Evolutionary conservation across 164 flowering plant species (phyloP).

Genomic region (Akebia trifoliata): DNA sequence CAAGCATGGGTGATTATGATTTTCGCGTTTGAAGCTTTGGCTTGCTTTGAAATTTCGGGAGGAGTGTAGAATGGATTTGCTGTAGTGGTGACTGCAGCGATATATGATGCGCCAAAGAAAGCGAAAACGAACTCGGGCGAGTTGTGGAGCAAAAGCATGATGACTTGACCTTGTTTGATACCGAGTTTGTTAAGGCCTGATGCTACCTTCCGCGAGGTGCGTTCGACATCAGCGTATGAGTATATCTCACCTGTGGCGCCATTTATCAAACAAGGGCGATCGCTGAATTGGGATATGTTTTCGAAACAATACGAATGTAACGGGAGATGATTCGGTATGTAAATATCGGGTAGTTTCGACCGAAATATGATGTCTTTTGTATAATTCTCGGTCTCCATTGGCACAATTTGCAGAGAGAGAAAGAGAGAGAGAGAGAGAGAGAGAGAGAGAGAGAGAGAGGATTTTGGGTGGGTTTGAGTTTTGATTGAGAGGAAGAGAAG

Average conservation of each 20-base stretch:
- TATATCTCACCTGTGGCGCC: conserved; percentile 48
- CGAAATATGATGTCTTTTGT: conserved; percentile 53
- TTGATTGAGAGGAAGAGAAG: conserved; percentile 7
- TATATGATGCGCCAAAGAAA: conserved; percentile 71
- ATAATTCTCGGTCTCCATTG: conserved; percentile 5
- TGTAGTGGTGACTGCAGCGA: conserved; percentile 65
- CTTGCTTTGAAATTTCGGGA: conserved; percentile 65
- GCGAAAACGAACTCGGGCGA: conserved; percentile 71
- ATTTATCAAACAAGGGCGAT: conserved; percentile 66
- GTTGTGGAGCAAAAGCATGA: conserved; percentile 83
- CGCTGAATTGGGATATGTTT: conserved; percentile 38
- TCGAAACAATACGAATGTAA: conserved; percentile 79
- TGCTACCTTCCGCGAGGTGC: conserved; percentile 49
- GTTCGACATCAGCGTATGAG: conserved; percentile 64
- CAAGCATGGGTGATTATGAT: conserved; percentile 53
- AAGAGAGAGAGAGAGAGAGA: neutral
- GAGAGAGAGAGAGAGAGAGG: neutral
- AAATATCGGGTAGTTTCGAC: conserved; percentile 82
- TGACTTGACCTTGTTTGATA: conserved; percentile 50
- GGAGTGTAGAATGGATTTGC: conserved; percentile 87
- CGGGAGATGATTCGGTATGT: conserved; percentile 74
- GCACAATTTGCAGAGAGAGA: neutral
- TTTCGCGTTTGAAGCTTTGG: conserved; percentile 41
- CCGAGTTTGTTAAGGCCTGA: conserved; percentile 60
- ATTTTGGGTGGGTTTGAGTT: conserved; percentile 9